Base-by-base conservation (phyloP, 108 stramenopile genomes). In the Seminavis robusta region DNA sequence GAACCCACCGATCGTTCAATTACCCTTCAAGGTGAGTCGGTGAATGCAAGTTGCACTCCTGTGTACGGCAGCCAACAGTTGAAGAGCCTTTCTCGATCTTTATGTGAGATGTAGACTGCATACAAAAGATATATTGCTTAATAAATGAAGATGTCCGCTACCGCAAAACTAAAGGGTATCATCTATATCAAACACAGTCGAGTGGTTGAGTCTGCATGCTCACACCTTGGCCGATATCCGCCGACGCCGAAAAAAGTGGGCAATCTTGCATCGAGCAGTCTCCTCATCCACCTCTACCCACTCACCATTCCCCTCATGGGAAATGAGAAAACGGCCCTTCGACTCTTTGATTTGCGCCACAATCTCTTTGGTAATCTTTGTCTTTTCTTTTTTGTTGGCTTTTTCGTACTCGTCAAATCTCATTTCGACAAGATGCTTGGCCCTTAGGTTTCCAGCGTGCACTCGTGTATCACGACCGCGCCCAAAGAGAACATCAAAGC, bases 401-500 rank as follows among this genome's bases (percentile, higher is more conserved):
- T 27, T 25, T 37, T 59, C 58, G 20, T 67, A 67, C 5, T 31
- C 47, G 16, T 45, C 67, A 39, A 45, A 52, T 37, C 41, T 30
- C 2, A 15, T 16, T 29, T 49, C 47, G 10, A 65, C 54, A 11
- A 65, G 39, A 16, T 41, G 25, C 11, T 40, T 47, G 6, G 28
- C 41, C 17, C 52, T 43, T 13, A 56, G 25, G 42, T 56, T 65
- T 10, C 67, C 67, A 4, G 46, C 39, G 42, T 69, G 67, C 0
- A 52, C 56, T 0, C 65, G 30, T 1, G 42, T 60, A 24, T 28
- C 42, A 24, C 27, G 33, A 28, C 52, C 52, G 1, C 67, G 51
- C 7, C 67, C 67, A 48, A 69, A 69, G 19, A 69, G 51, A 16
- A 69, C 67, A 38, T 69, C 67, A 31, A 69, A 69, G 1, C 57